Base-by-base conservation (phyloP, 1,139 yeast species). In the Kodamaea sp. region DNA sequence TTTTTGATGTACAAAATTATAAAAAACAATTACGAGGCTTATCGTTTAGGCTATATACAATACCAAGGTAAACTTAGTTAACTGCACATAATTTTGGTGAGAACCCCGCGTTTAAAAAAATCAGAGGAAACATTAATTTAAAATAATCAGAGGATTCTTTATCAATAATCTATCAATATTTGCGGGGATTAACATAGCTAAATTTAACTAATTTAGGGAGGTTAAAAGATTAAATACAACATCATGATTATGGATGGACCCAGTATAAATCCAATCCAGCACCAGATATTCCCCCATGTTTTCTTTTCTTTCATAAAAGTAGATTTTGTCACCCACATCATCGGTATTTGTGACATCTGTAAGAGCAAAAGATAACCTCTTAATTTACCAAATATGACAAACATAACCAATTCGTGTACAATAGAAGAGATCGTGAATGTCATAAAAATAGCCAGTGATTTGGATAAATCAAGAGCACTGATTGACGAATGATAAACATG, bases 401-500 rank as follows among this genome's bases (percentile, higher is more conserved):
- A 85, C 99, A 92, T 92, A 27, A 90, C 92, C 42, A 89, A 63
- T 59, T 92, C 99, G 62, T 92, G 99, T 31, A 92, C 78, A 7
- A 87, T 53, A 10, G 96, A 78, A 40, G 96, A 86, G 32, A 94
- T 61, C 24, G 88, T 57, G 57, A 94, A 92, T 0, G 99, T 92
- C 54, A 85, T 63, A 29, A 90, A 55, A 2, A 94, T 81, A 1
- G 97, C 97, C 36, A 73, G 71, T 1, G 57, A 44, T 56, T 82
- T 87, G 47, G 79, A 75, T 39, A 89, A 69, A 36, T 79, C 72
- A 37, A 89, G 70, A 0, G 90, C 81, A 48, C 94, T 80, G 44
- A 92, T 86, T 10, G 94, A 80, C 25, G 95, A 84, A 58, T 89
- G 97, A 60, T 92, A 94, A 7, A 92, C 98, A 57, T 94, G 99